These are phyloP conservation scores for Escovopsis sp. DNA, from an alignment of 2,329 filamentous ascomycete genomes.

Conservation along the genomic window DNA sequence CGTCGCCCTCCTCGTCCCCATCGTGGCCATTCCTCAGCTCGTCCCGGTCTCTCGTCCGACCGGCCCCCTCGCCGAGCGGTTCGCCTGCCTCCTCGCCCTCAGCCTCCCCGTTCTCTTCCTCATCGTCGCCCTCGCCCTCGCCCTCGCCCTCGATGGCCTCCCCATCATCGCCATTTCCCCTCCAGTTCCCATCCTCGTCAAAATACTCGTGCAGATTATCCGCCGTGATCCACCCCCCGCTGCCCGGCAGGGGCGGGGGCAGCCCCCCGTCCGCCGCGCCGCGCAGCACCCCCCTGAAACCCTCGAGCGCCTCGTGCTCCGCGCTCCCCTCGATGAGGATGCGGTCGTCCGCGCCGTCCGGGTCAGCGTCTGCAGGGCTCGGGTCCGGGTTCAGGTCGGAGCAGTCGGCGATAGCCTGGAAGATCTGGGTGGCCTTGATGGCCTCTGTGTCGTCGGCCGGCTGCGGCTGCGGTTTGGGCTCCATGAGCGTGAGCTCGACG, in stretches of 20 bases:
- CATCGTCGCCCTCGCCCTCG: conserved; percentile 52
- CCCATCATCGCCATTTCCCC: conserved; percentile 28
- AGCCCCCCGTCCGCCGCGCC: conserved; percentile 35
- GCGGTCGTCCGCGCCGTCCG: conserved; percentile 37
- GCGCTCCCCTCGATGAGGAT: conserved; percentile 40
- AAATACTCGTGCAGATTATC: conserved; percentile 81
- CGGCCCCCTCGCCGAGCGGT: conserved; percentile 37
- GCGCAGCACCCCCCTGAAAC: conserved; percentile 38
- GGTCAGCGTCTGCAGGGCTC: conserved; percentile 40
- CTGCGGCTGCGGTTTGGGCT: no score
- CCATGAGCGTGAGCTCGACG: conserved; percentile 51
- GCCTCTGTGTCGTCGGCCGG: conserved; percentile 25
- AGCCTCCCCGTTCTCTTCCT: conserved; percentile 55
- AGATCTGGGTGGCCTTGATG: conserved; percentile 30
- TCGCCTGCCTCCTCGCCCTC: conserved; percentile 68
- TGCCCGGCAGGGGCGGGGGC: conserved; percentile 57
- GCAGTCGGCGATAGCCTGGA: conserved; percentile 57
- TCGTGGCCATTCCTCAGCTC: conserved; percentile 37
- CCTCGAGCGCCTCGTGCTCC: conserved; percentile 40
- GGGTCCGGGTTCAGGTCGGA: conserved; percentile 65
- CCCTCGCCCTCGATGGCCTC: conserved; percentile 43
- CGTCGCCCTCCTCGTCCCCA: conserved; percentile 26
- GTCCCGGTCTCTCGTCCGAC: conserved; percentile 33
- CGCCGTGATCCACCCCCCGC: conserved; percentile 75
- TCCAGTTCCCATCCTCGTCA: conserved; percentile 69